Evolutionary conservation across 2,329 filamentous ascomycete species (phyloP), one percentile per base, ranked within the genome.

Genomic region (Dryadomyces sulphureus): DNA sequence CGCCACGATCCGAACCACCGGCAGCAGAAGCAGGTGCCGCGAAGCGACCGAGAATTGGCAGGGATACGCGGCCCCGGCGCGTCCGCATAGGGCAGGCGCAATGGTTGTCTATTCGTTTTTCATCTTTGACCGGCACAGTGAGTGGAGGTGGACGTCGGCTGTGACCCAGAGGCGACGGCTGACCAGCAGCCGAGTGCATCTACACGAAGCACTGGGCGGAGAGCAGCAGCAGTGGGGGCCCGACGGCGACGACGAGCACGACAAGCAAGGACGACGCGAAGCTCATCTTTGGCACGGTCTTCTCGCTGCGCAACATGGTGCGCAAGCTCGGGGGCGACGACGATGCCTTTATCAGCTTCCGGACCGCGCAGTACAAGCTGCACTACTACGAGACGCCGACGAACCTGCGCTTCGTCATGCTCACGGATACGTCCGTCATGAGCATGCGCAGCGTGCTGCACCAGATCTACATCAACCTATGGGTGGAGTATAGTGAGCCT

Each of bases 321-420:
- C 84, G 87, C 63, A 94, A 95, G 70, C 76, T 98, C 41, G 90
- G 90, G 58, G 90, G 90, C 53, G 79, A 86, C 46, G 88, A 95
- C 62, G 90, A 95, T 67, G 87, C 84, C 60, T 98, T 98, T 64
- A 83, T 98, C 55, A 87, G 82, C 55, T 98, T 85, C 66, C 84
- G 87, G 55, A 98, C 92, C 45, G 84, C 75, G 54, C 84, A 94
- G 65, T 98, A 98, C 73, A 95, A 95, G 67, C 76, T 98, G 56
- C 92, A 98, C 67, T 98, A 94, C 70, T 98, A 95, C 72, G 92
- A 98, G 70, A 96, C 92, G 12, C 88, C 89, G 1, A 92, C 88
- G 45, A 93, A 86, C 62, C 80, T 94, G 64, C 93, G 94, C 60
- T 93, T 96, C 60, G 88, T 95, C 59, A 86, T 98, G 81, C 72